Base-by-base conservation (phyloP, 2,329 filamentous ascomycete genomes). In the Xylaria polymorpha region DNA sequence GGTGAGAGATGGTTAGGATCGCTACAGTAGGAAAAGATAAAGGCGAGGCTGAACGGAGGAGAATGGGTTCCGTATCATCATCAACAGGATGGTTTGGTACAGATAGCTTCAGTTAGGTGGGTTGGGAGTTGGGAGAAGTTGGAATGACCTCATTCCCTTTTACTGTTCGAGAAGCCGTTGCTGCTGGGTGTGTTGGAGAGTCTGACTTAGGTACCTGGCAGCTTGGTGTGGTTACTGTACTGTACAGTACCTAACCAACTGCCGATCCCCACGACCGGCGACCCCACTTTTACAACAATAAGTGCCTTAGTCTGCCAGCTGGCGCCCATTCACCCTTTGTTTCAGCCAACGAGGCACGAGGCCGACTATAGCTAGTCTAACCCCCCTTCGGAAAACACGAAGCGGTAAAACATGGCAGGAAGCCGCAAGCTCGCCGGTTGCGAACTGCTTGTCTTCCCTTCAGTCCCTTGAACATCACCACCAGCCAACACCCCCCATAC, bases 341-440 rank as follows among this genome's bases (percentile, higher is more conserved):
- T 25, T 15, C 22, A 51, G 48, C 48, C 44, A 46, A 46, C 44
- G 44, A 46, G 8, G 15, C 3, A 5, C 20, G 25, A 29, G 25
- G 25, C 4, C 25, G 44, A 48, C 8, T 48, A 1, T 25, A 9
- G 9, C 12, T 2, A 35, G 6, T 14, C 41, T 67, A 65, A 37
- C 66, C 57, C 22, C 22, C 25, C 58, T 68, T 58, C 41, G 57
- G 43, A 43, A 44, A n/a, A 22, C 22, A 15, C 18, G 41, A 57
- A 59, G 74, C 74, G 74, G 74, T 76, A 65, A 73, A 46, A n/a
- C 22, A 51, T 35, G 71, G 74, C 74, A 74, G 64, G 59, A 74
- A 71, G 58, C 66, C 66, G 69, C 71, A 69, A 72, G 74, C 70
- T 74, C 73, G 74, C 74, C 71, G 68, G 66, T 67, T 69, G 61